Percentiles rank a stretch among this genome's conserved stretches.
Evolutionary conservation across 495 filamentous ascomycete genomes (phyloP).

Genomic region (Paragyromitra xinjiangensis): DNA sequence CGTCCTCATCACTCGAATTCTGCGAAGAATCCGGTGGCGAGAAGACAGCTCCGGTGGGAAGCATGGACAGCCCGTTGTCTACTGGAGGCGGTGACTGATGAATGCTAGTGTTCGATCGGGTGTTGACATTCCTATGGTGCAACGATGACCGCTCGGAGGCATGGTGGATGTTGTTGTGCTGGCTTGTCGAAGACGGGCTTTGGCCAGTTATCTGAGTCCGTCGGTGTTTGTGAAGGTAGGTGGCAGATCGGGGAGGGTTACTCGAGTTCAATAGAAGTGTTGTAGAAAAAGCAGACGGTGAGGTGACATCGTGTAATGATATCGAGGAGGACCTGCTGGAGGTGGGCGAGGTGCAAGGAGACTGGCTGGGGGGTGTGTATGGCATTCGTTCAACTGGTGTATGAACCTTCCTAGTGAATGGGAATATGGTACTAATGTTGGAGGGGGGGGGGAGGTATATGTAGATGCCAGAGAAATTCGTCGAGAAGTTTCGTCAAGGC

Average conservation of each 20-base stretch:
- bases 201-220: constrained; percentile 65
- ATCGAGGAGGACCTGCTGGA: constrained; percentile 59
- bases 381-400: constrained; percentile 75
- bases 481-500: constrained; percentile 57
- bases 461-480: constrained; percentile 55
- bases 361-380: constrained; percentile 90
- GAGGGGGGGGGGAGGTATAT: constrained; percentile 34
- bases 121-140: constrained; percentile 58
- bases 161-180: constrained; percentile 55
- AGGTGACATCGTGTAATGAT: constrained; percentile 63
- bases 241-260: constrained; percentile 59
- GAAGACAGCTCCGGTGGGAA: constrained; percentile 81
- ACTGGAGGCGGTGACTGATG: constrained; percentile 82
- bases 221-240: constrained; percentile 74
- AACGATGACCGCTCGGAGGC: constrained; percentile 37
- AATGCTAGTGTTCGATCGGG: constrained; percentile 64
- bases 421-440: constrained; percentile 39
- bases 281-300: constrained; percentile 69
- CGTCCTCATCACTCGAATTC: constrained; percentile 86
- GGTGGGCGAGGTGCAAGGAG: constrained; percentile 75
- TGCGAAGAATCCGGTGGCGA: constrained; percentile 85
- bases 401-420: constrained; percentile 53
- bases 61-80: constrained; percentile 67
- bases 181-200: constrained; percentile 40
- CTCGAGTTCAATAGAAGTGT: constrained; percentile 60